Percentiles rank a stretch among this genome's conserved stretches.
These are phyloP conservation scores for Syncephalastrum racemosum DNA, from an alignment of 371 early-diverging fungal species.

Conservation along the genomic window DNA sequence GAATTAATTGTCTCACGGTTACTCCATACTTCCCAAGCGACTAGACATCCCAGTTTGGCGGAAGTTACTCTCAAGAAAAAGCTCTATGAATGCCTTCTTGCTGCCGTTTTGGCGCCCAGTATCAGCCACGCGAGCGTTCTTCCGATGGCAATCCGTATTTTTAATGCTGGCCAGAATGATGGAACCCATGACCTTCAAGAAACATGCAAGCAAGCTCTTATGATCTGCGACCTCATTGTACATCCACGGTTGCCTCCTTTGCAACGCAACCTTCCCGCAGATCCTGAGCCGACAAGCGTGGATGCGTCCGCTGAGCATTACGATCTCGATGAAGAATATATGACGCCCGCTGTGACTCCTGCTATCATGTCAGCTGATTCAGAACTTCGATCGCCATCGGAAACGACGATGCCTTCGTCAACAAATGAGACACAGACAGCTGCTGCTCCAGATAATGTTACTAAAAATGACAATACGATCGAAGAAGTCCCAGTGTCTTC, in stretches of 20 bases:
- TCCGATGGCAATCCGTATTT: conserved; percentile 41
- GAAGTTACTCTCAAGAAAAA: conserved; percentile 20
- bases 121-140: conserved; percentile 42
- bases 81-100: conserved; percentile 38
- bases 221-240: conserved; percentile 58
- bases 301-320: too few relatives aligned
- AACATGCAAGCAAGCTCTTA: conserved; percentile 46
- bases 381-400: too few relatives aligned
- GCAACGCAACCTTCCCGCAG: conserved; percentile 34
- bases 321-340: too few relatives aligned
- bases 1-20: conserved; percentile 28
- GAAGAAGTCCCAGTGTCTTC: too few relatives aligned
- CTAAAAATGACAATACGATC: too few relatives aligned
- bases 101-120: conserved; percentile 40
- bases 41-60: background rate
- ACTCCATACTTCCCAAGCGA: conserved; percentile 24
- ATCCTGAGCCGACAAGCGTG: background rate
- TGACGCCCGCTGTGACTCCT: too few relatives aligned
- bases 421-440: too few relatives aligned
- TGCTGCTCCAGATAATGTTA: too few relatives aligned
- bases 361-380: too few relatives aligned
- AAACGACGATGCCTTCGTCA: too few relatives aligned
- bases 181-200: conserved; percentile 38
- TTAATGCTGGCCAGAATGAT: conserved; percentile 42
- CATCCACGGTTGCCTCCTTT: conserved; percentile 63